These are phyloP conservation scores for Amborella trichopoda DNA, from an alignment of 164 flowering plant species.

Conservation along the genomic window DNA sequence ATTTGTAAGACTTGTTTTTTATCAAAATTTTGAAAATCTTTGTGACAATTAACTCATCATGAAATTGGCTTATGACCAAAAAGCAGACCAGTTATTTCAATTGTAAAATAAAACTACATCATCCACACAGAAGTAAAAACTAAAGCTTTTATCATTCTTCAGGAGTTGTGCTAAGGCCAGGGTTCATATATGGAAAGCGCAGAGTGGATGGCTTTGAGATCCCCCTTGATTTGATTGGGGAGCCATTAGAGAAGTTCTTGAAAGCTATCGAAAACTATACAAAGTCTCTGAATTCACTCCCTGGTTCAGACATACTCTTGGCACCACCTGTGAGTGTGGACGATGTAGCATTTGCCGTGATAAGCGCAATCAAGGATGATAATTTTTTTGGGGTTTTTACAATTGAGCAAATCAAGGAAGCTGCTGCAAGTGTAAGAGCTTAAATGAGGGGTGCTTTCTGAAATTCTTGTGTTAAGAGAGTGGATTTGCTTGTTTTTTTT, in stretches of 20 bases:
- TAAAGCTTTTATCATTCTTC: no score
- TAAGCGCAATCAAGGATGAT: slow-evolving; percentile 67
- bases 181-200: slow-evolving; percentile 88
- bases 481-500: no score
- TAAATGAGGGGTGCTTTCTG: slow-evolving; percentile 6
- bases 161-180: slow-evolving; percentile 93
- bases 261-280: slow-evolving; percentile 51
- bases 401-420: slow-evolving; percentile 90
- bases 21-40: no score
- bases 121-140: no score
- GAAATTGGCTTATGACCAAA: no score
- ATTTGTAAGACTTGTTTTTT: no score
- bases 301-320: slow-evolving; percentile 82
- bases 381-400: slow-evolving; percentile 87
- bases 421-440: slow-evolving; percentile 62
- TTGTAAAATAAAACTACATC: no score
- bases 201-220: slow-evolving; percentile 73
- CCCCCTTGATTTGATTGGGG: slow-evolving; percentile 82
- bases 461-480: background rate
- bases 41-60: no score
- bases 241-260: slow-evolving; percentile 68
- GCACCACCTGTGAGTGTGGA: slow-evolving; percentile 90
- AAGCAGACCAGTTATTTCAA: no score
- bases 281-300: slow-evolving; percentile 64
- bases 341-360: slow-evolving; percentile 70